These are phyloP conservation scores for Spathaspora arborariae DNA, from an alignment of 805 yeast species.

Conservation along the genomic window DNA sequence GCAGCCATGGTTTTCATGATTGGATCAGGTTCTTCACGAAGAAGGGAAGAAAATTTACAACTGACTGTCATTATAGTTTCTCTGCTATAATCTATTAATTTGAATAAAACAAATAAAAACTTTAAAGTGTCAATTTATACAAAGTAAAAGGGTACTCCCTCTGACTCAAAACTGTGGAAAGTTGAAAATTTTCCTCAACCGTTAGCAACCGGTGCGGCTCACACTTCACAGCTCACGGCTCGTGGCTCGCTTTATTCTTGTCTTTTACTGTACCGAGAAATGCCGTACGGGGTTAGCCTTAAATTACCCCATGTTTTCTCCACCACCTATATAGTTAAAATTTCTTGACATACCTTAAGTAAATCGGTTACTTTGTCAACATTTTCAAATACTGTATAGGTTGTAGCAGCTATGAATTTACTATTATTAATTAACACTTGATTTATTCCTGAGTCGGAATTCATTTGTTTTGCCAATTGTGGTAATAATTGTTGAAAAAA, in stretches of 20 bases:
- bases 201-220: not conserved
- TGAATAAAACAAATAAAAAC: too few relatives aligned
- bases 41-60: conserved; percentile 15
- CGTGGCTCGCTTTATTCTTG: not conserved
- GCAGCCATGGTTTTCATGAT: conserved; percentile 19
- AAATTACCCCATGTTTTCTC: not conserved
- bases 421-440: conserved; percentile 26
- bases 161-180: not conserved
- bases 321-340: not conserved
- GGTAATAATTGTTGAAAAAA: conserved; percentile 9
- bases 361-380: not conserved
- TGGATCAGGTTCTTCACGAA: conserved; percentile 24
- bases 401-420: conserved; percentile 26
- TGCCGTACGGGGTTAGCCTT: not conserved
- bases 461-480: conserved; percentile 3
- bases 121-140: too few relatives aligned
- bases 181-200: not conserved
- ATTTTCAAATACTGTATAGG: conserved; percentile 6
- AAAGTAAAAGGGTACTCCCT: too few relatives aligned
- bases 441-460: conserved; percentile 6
- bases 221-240: not conserved
- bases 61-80: conserved; percentile 14
- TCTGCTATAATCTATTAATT: not conserved
- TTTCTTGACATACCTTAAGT: not conserved
- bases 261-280: not conserved